phyloP scores from a whole-genome alignment of 805 yeast genomes.

The Ogataea trehaloabstinens region DNA sequence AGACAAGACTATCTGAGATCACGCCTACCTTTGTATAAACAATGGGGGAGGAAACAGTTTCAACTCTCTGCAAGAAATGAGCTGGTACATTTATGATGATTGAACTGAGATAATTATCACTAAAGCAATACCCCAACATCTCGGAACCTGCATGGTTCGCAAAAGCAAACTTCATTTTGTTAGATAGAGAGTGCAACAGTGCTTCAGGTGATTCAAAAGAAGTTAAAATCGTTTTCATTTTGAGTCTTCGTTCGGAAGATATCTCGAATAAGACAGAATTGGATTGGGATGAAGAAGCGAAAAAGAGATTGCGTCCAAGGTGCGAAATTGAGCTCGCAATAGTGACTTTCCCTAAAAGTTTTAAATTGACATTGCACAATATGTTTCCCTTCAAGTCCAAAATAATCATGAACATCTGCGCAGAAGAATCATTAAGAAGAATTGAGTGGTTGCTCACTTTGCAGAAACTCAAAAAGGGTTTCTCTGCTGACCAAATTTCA shows the following conservation, averaged over 20 bases:
- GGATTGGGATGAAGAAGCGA: constrained; percentile 6
- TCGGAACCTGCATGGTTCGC: neutral
- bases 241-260: neutral
- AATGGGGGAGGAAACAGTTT: neutral
- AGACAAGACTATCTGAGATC: neutral
- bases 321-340: constrained; percentile 3
- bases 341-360: constrained; percentile 4
- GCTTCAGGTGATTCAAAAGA: neutral
- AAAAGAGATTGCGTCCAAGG: constrained; percentile 1
- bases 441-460: neutral
- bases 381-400: neutral
- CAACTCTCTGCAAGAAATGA: neutral
- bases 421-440: constrained; percentile 3
- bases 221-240: neutral
- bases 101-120: constrained; percentile 5
- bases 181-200: neutral
- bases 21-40: neutral
- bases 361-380: neutral
- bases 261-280: constrained; percentile 5
- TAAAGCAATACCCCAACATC: constrained; percentile 1
- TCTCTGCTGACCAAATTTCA: neutral
- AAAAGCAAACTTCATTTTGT: neutral
- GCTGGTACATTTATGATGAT: neutral
- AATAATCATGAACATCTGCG: neutral
- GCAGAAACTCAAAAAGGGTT: neutral